Conservation (phyloP, 1,139 yeast species). For the Yamadazyma buinensis region DNA sequence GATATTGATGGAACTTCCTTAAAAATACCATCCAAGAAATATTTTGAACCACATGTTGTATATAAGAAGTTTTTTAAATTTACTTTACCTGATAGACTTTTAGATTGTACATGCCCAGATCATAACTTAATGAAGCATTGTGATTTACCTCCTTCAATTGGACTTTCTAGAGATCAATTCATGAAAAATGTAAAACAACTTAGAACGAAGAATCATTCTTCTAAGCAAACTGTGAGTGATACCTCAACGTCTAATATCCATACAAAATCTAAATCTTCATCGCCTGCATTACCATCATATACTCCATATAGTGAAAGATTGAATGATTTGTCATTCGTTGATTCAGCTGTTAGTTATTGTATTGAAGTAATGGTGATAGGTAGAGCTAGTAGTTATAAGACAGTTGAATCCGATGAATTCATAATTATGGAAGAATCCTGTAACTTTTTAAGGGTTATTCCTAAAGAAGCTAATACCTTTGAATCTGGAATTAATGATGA, state of each 20-base stretch:
- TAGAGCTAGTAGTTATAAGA: constrained; percentile 32
- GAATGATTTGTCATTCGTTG: constrained; percentile 38
- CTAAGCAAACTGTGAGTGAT: constrained; percentile 10
- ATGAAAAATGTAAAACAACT: constrained; percentile 13
- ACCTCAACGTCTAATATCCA: constrained; percentile 3
- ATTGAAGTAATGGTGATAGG: constrained; percentile 44
- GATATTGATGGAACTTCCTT: constrained; percentile 37
- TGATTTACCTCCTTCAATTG: constrained; percentile 39
- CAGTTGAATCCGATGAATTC: constrained; percentile 26
- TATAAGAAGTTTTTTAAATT: constrained; percentile 43
- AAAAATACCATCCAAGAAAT: constrained; percentile 33
- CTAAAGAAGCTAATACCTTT: constrained; percentile 13
- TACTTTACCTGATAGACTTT: constrained; percentile 36
- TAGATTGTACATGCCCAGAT: constrained; percentile 38
- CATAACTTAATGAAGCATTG: constrained; percentile 35
- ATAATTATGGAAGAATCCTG: constrained; percentile 37
- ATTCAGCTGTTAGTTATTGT: constrained; percentile 35
- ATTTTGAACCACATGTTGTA: constrained; percentile 35
- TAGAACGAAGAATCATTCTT: constrained; percentile 8
- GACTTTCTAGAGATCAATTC: constrained; percentile 18
- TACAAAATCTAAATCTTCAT: constrained; percentile 14
- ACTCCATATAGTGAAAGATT: constrained; percentile 12
- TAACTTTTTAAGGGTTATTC: constrained; percentile 27
- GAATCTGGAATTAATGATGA: constrained; percentile 10
- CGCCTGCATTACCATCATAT: constrained; percentile 14